phyloP scores from a whole-genome alignment of 345 rosid species.

The Eucalyptus tenuipes region DNA sequence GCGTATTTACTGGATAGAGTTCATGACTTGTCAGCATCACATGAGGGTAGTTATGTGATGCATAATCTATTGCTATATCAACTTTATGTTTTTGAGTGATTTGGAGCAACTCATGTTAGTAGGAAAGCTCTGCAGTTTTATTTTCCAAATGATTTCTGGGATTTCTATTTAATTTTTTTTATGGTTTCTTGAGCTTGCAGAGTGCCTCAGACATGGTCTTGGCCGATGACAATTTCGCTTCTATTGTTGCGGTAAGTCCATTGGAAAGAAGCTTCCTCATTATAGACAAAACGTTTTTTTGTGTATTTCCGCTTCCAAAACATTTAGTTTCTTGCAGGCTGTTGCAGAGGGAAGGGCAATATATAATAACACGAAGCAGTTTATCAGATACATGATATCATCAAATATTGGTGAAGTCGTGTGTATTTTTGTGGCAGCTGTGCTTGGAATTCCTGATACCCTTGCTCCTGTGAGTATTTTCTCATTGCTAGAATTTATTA shows the following conservation, averaged over 20 bases:
- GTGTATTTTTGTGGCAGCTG: conserved; percentile 99
- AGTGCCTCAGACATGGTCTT: conserved; percentile 99
- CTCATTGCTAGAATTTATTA: not conserved
- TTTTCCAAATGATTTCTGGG: not conserved
- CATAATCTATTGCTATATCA: not conserved
- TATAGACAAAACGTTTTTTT: not conserved
- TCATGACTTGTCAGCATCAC: not conserved
- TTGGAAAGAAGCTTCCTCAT: not conserved
- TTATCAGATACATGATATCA: conserved; percentile 99
- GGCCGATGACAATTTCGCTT: conserved; percentile 99
- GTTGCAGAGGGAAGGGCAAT: conserved; percentile 99
- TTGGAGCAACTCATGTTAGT: not conserved
- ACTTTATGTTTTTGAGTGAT: not conserved
- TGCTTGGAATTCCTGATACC: conserved; percentile 96
- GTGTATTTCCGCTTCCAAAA: not conserved
- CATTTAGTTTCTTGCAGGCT: conserved; percentile 46
- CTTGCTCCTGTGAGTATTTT: conserved; percentile 88
- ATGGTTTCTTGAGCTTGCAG: conserved; percentile 28
- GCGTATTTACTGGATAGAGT: not conserved
- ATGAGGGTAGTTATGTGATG: not conserved
- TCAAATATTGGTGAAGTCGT: conserved; percentile 99
- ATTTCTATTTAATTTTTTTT: not conserved
- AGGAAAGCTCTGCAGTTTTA: not conserved
- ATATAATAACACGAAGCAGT: conserved; percentile 96
- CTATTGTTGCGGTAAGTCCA: conserved; percentile 76